Base-by-base conservation (phyloP, 1,284 basidiomycete genomes). In the Puccinia novopanici region DNA sequence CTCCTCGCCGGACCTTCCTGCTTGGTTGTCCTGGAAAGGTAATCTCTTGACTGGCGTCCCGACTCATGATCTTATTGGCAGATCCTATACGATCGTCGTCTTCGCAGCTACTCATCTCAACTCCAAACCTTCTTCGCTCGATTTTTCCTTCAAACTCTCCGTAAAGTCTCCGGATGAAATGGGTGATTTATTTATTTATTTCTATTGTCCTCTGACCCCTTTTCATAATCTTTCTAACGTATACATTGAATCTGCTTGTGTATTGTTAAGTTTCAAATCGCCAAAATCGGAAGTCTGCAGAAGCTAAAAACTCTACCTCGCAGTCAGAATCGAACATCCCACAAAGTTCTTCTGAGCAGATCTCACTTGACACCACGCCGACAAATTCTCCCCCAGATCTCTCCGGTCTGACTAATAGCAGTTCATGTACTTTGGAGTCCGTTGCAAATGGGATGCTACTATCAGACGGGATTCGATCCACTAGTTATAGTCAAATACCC, bases 21-120 rank as follows among this genome's bases (percentile, higher is more conserved):
- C 89, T 0, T 98, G 95, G 95, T 87, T 98, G 37, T 88, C 88
- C 13, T 98, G 95, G 94, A 91, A 93, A 83, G 91, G 92, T 77
- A 91, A 92, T 48, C n/a, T 59, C 15, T 59, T 78, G 52, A 34
- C 63, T 34, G 76, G 76, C 15, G n/a, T 70, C 24, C 65, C 67
- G 10, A 42, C 50, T 9, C 48, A 42, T 50, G 59, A 65, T 30
- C 59, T 42, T n/a, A 24, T 76, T 50, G 75, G 75, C 8, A 48
- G 34, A 24, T 45, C 50, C 13, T 76, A 67, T 55, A 19, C 12
- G 9, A 54, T 76, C 37, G 27, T 27, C 15, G 75, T 67, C 3
- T 17, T 34, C 1, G 75, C 75, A 40, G 50, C 48, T 42, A 76
- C 61, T 30, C 63, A 63, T 40, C 52, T 54, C 24, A 67, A 65